Evolutionary conservation across 1,284 basidiomycete genomes (phyloP), one percentile per base, ranked within the genome.

Genomic region (Vanrija sp.): DNA sequence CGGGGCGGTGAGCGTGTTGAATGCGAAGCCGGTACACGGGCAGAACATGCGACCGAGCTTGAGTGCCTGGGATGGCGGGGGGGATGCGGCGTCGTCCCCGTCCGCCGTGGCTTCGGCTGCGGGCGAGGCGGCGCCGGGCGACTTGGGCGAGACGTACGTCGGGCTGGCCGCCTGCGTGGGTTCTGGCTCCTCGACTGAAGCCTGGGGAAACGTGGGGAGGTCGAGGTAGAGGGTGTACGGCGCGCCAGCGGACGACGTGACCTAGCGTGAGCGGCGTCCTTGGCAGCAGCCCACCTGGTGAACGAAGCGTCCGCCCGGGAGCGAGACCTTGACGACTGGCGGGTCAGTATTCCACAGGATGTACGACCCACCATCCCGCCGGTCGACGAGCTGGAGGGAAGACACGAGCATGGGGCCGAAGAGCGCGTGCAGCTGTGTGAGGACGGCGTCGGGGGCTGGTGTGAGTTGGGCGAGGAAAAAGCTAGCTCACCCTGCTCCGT

Each of bases 371-470:
- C 72, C 70, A 46, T 72, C 72, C 25, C 67, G 54, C 19, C 66
- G 44, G 53, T 74, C 72, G 1, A 71, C 60, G 12, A 74, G 61
- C 59, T 72, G 69, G 9, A 74, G 53, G 6, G 72, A 70, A 2
- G 69, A 67, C 23, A 63, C 51, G 20, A 74, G 50, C 69, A 71
- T 72, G 10, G 68, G 59, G 8, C 70, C 72, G 27, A 74, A 71
- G 6, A 74, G 37, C 14, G 60, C 56, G 31, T 72, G 64, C 1
- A 74, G 63, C 51, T 69, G 69, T 0, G 69, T 52, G 1, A 74
- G 56, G 4, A 61, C 37, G 0, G 55, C 47, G 48, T 71, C 69
- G 20, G 49, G 27, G 16, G 61, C 67, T 67, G 43, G 5, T 46
- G 31, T 47, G 20, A 51, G 52, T 38, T 31, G 22, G 14, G 20